Evolutionary conservation across 176 grass and related monocot species (phyloP), one percentile per base, ranked within the genome.

Genomic region (Carex cristatella): DNA sequence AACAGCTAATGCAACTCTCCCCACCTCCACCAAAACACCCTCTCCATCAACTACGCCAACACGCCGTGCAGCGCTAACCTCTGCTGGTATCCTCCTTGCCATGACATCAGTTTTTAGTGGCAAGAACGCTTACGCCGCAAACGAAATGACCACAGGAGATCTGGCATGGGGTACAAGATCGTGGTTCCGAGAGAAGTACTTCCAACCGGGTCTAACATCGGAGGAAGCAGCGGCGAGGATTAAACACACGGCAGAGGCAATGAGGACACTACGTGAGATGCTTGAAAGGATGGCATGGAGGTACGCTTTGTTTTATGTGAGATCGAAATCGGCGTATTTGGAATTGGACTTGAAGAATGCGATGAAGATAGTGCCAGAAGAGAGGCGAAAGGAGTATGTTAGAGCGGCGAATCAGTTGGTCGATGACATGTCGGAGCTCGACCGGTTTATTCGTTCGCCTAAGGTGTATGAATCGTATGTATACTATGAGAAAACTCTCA

Each of bases 211-310:
- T 8, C 82, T 98, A 60, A 84, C 88, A 11, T 7, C 95, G 23
- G 92, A 94, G 51, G 93, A 98, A 75, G 91, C 95, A 4, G 92
- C 82, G 1, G 95, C 89, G 79, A 87, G 95, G 85, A 98, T 98
- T 67, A 88, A 86, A 51, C 95, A 98, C 84, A 98, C 95, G 4
- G 89, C 95, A 3, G 95, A 98, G 85, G 91, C 91, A 7, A 90
- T 98, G 91, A 83, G 85, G 35, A 89, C 89, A 49, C 88, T 95
- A 62, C 87, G 95, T 57, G 92, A 94, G 28, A 98, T 98, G 93
- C 88, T 98, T 18, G 93, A 98, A 81, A 91, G 91, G 73, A 98
- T 98, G 95, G 91, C 95, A 3, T 98, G 95, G 95, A 89, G 85
- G 38, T 90, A 90, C 77, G 91, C 94, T n/a, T 71, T 98, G 64